Base-by-base conservation (phyloP, 306 rosid genomes). In the Spatholobus suberectus region DNA sequence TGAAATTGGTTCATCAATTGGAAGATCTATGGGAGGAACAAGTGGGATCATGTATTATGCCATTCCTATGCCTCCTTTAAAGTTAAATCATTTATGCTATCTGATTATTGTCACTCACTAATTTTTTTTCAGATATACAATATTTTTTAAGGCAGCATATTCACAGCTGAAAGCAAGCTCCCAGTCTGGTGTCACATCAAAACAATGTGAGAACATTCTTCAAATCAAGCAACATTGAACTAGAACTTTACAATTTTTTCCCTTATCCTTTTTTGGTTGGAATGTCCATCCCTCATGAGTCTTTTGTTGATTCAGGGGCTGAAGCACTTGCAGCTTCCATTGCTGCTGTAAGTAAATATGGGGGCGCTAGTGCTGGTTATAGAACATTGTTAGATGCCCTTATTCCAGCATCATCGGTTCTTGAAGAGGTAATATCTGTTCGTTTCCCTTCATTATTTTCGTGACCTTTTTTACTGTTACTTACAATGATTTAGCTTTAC, bases 381-480 rank as follows among this genome's bases (percentile, higher is more conserved):
- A 95, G 99, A 78, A 96, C 99, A 75, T 68, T 96, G 90, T 88
- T 96, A 76, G 99, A 96, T 77, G 94, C 99, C 72, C 93, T 96
- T 46, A 91, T 96, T 83, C 98, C 99, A 23, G 99, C 99, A 58
- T 91, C 81, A 13, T 62, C 85, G 8, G 86, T 86, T 75, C 98
- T 96, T 75, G 89, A 86, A 84, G 92, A 94, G 99, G 99, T 92
- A 59, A 43, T 73, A 41, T 20, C 41, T 69, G 44, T 84, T 44
- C 27, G 34, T 76, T 67, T 66, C 59, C 76, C 34, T 75, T 84
- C 17, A 9, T 85, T 52, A 77, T 43, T 77, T n/a, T 62, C 37
- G 35, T 32, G 83, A 70, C 35, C 14, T 72, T 84, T 14, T 54
- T 44, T 75, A 59, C 80, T 74, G 29, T 81, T 73, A 74, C 83